Conservation (phyloP, 148 eudicot genomes). For the Diospyros lotus region DNA sequence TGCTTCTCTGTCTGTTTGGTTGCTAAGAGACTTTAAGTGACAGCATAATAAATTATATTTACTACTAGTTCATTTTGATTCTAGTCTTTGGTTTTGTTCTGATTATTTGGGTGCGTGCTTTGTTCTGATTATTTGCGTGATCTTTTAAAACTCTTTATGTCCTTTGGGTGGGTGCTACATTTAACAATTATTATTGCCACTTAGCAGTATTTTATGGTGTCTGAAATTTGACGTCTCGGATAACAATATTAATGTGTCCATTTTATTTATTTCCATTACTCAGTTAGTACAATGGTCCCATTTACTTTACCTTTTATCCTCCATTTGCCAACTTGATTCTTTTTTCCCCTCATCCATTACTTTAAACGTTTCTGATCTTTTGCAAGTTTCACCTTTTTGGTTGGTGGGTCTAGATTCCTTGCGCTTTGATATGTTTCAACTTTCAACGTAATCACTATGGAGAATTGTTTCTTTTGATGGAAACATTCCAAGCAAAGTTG, state of each 20-base stretch:
- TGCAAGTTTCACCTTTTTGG: conserved; percentile 6
- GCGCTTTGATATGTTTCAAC: neutral
- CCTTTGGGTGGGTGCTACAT: no score
- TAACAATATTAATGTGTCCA: neutral
- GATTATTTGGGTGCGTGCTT: neutral
- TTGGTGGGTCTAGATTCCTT: conserved; percentile 12
- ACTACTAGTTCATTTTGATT: neutral
- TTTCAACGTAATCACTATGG: neutral
- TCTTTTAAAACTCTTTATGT: no score
- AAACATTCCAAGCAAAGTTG: neutral
- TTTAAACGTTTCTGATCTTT: neutral
- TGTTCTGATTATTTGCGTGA: no score
- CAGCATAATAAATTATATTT: neutral
- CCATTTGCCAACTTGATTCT: conserved; percentile 15
- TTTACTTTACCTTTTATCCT: neutral
- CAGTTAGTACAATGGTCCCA: conserved; percentile 7
- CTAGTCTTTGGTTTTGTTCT: neutral
- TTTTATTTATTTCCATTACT: neutral
- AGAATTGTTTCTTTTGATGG: conserved; percentile 11
- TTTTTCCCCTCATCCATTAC: neutral
- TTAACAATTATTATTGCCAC: neutral
- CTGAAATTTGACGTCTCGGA: neutral
- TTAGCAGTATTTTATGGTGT: neutral
- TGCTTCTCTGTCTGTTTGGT: neutral
- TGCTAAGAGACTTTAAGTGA: neutral